Evolutionary conservation across 139 green algal genomes (phyloP).

Genomic region (Bryopsis sp.): DNA sequence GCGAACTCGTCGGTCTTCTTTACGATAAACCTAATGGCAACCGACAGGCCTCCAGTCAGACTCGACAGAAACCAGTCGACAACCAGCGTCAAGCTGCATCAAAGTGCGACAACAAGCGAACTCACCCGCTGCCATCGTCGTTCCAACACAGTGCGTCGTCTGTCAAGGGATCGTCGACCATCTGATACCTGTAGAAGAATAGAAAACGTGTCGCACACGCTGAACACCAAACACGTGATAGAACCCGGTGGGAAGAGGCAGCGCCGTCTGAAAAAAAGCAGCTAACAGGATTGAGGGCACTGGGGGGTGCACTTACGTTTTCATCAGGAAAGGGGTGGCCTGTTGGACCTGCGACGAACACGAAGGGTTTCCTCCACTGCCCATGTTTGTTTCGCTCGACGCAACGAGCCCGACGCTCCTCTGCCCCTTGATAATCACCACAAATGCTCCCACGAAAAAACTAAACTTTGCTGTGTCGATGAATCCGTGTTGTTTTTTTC

Average conservation of each 20-base stretch:
- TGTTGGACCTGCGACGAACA: not conserved
- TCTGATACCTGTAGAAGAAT: slow-evolving; percentile 50
- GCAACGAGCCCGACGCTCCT: no score
- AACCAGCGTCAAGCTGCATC: not conserved
- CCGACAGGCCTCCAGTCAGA: not conserved
- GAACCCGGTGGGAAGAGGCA: not conserved
- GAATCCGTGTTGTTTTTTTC: no score
- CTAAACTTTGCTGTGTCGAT: no score
- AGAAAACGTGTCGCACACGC: not conserved
- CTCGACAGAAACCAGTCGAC: slow-evolving; percentile 4
- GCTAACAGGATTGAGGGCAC: not conserved
- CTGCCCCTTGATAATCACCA: no score
- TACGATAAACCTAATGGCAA: slow-evolving; percentile 62
- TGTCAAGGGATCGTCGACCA: slow-evolving; percentile 54
- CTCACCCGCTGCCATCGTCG: slow-evolving; percentile 53
- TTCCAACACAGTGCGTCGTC: slow-evolving; percentile 64
- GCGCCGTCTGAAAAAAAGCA: not conserved
- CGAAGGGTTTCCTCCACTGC: not conserved
- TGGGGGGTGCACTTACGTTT: not conserved
- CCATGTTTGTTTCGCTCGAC: no score
- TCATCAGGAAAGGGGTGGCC: not conserved
- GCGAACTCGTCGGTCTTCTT: slow-evolving; percentile 77
- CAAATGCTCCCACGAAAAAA: no score
- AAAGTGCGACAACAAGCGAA: not conserved
- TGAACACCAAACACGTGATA: no score